These are phyloP conservation scores for Rhodosporidiobolus sp. DNA, from an alignment of 768 basidiomycete species.

Conservation along the genomic window DNA sequence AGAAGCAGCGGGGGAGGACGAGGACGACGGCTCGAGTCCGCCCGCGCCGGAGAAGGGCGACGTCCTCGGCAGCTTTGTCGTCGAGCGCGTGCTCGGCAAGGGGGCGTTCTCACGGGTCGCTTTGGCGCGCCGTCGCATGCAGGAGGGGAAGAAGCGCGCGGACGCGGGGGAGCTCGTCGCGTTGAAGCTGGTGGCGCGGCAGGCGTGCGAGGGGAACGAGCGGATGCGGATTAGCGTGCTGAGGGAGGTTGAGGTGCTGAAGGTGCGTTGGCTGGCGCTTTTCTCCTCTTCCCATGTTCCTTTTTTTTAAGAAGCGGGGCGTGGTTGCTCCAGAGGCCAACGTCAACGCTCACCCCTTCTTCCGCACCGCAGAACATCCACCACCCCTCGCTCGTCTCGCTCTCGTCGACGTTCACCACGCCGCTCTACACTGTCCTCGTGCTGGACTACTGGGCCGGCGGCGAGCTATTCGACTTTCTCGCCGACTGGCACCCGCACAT, in stretches of 20 bases:
- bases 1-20: not conserved
- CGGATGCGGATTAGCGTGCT: constrained; percentile 73
- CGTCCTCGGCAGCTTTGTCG: constrained; percentile 10
- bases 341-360: constrained; percentile 2
- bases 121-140: constrained; percentile 39
- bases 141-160: constrained; percentile 37
- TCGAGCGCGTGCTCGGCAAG: constrained; percentile 61
- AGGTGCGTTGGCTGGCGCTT: constrained; percentile 57
- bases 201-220: constrained; percentile 59
- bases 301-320: no score
- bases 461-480: constrained; percentile 67
- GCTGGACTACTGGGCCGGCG: constrained; percentile 70
- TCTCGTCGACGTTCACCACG: constrained; percentile 68
- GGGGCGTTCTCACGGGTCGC: constrained; percentile 75
- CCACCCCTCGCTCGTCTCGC: constrained; percentile 73
- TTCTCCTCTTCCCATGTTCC: constrained; percentile 15
- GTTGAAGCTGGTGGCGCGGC: constrained; percentile 57
- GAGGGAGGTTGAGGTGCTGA: constrained; percentile 77
- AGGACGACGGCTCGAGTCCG: not conserved
- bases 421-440: constrained; percentile 72
- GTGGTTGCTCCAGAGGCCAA: no score
- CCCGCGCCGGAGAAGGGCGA: constrained; percentile 9
- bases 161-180: constrained; percentile 52
- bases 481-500: constrained; percentile 31
- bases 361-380: constrained; percentile 62